Conservation (phyloP, 768 basidiomycete species). For the Suillus decipiens region DNA sequence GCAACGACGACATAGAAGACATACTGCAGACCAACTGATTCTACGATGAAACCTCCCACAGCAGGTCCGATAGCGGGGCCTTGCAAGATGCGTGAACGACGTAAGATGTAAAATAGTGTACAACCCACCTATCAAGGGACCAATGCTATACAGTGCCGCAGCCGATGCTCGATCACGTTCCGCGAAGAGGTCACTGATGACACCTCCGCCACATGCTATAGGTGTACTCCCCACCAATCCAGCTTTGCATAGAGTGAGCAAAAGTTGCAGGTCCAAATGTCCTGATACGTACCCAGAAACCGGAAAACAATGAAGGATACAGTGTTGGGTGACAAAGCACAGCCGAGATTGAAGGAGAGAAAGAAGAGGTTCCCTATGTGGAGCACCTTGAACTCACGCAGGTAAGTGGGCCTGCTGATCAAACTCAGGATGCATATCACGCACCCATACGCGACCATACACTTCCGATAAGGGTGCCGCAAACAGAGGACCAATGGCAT, state of each 20-base stretch:
- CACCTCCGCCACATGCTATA: conserved; percentile 64
- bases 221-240: conserved; percentile 68
- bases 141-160: conserved; percentile 68
- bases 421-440: conserved; percentile 10
- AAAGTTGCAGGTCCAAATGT: background rate
- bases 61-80: conserved; percentile 61
- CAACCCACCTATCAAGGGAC: conserved; percentile 56
- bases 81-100: conserved; percentile 14
- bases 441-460: conserved; percentile 71
- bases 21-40: conserved; percentile 61
- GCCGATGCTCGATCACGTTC: conserved; percentile 63
- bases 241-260: conserved; percentile 37
- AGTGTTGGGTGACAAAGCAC: conserved; percentile 63
- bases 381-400: conserved; percentile 45
- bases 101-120: background rate
- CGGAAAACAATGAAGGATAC: conserved; percentile 63
- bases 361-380: conserved; percentile 67
- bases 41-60: conserved; percentile 65
- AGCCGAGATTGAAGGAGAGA: conserved; percentile 64
- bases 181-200: conserved; percentile 64
- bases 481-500: conserved; percentile 65
- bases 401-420: background rate
- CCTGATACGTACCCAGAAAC: conserved; percentile 55
- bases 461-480: conserved; percentile 73
- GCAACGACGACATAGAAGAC: conserved; percentile 57